Conservation (phyloP, 2,329 filamentous ascomycete species). For the Fusarium floridanum region DNA sequence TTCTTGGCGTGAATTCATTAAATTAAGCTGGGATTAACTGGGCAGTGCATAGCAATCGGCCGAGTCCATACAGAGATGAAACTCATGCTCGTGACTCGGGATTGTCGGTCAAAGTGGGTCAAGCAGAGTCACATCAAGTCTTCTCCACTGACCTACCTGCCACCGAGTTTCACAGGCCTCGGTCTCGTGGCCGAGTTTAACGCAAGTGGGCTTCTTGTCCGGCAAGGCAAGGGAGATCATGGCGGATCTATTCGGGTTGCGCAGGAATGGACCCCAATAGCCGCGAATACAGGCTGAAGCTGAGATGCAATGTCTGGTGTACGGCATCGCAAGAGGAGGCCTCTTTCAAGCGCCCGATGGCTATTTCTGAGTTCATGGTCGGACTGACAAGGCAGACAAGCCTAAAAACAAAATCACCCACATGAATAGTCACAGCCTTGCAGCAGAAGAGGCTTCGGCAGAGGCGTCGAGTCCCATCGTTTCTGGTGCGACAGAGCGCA, state of each 20-base stretch:
- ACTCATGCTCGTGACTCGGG: constrained; percentile 14
- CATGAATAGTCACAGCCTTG: constrained; percentile 37
- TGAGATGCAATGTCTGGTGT: not conserved
- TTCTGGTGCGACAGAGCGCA: constrained; percentile 9
- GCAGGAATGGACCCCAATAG: not conserved
- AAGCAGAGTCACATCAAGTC: constrained; percentile 11
- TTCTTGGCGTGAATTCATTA: not conserved
- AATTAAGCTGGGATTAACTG: not conserved
- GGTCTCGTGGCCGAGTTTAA: not conserved
- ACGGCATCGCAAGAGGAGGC: constrained; percentile 31
- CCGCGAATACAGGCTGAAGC: not conserved
- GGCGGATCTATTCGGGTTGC: not conserved
- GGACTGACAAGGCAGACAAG: constrained; percentile 40
- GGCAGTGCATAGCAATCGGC: not conserved
- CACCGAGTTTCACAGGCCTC: constrained; percentile 1
- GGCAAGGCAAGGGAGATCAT: not conserved
- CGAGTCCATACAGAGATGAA: constrained; percentile 9
- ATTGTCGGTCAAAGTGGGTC: constrained; percentile 28
- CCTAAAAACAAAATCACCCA: constrained; percentile 9
- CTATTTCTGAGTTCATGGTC: constrained; percentile 10
- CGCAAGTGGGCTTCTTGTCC: not conserved
- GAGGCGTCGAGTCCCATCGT: constrained; percentile 21
- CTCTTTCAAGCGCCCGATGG: constrained; percentile 30
- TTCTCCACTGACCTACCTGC: constrained; percentile 9
- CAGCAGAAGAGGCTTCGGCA: constrained; percentile 34